Evolutionary conservation across 202 grass and related monocot species (phyloP).

Genomic region (Dendrocalamus latiflorus): DNA sequence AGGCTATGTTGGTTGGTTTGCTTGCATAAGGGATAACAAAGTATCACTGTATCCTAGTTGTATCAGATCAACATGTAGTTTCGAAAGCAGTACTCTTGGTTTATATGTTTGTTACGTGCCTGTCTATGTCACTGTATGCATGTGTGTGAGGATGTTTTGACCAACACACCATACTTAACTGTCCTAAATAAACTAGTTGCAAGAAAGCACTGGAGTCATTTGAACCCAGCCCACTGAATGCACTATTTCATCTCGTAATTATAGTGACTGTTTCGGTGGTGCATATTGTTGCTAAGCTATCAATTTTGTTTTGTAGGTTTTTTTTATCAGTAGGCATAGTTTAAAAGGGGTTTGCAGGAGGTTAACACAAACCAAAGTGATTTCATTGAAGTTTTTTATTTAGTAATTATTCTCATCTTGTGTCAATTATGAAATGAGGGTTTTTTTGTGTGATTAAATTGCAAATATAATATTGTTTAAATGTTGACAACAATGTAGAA

Average conservation of each 20-base stretch:
- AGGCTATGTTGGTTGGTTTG: background rate
- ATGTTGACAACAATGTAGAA: background rate
- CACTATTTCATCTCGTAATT: background rate
- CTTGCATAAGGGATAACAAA: background rate
- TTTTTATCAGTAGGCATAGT: background rate
- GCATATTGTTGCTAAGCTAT: background rate
- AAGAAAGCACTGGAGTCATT: background rate
- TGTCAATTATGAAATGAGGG: background rate
- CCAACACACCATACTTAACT: background rate
- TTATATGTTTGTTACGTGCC: slow-evolving; percentile 3
- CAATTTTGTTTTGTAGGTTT: background rate
- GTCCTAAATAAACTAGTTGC: background rate
- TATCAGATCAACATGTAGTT: background rate
- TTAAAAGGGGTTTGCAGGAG: background rate
- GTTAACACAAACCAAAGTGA: background rate
- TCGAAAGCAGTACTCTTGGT: background rate
- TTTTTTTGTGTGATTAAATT: background rate
- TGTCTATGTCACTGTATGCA: background rate
- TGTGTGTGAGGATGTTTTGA: background rate
- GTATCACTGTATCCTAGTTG: background rate
- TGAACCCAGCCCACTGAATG: background rate
- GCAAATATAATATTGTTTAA: background rate
- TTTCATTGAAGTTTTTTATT: background rate
- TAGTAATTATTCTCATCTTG: background rate
- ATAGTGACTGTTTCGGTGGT: background rate